phyloP scores from a whole-genome alignment of 495 filamentous ascomycete genomes.

The Sordaria brevicollis region DNA sequence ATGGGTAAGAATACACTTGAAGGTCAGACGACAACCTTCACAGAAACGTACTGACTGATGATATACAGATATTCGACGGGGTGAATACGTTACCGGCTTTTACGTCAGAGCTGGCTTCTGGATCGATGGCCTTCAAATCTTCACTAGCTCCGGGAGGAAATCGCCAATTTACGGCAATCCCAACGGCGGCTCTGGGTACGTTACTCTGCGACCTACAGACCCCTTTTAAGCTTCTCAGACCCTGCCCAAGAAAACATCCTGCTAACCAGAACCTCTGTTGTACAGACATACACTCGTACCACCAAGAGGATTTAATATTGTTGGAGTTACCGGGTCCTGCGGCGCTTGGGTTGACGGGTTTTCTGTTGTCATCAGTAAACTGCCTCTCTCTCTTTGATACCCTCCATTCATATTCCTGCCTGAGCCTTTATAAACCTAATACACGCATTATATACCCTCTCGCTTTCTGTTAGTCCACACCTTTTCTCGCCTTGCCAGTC shows the following conservation, averaged over 20 bases:
- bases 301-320: constrained; percentile 80
- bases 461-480: not conserved
- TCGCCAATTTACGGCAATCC: constrained; percentile 80
- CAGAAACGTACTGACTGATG: constrained; percentile 7
- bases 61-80: constrained; percentile 60
- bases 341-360: constrained; percentile 83
- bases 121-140: constrained; percentile 85
- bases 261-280: constrained; percentile 1
- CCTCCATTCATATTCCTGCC: not conserved
- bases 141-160: constrained; percentile 78
- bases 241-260: not conserved
- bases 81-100: constrained; percentile 84
- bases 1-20: constrained; percentile 45
- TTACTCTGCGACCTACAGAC: not conserved
- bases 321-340: constrained; percentile 75
- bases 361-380: constrained; percentile 67
- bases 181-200: constrained; percentile 70
- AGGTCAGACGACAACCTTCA: not conserved
- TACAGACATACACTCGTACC: constrained; percentile 78
- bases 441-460: not conserved
- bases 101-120: constrained; percentile 69
- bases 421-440: not conserved
- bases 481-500: not conserved
- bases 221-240: not conserved
- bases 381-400: not conserved